Base-by-base conservation (phyloP, 2,329 filamentous ascomycete species). In the Aspergillus piperis region DNA sequence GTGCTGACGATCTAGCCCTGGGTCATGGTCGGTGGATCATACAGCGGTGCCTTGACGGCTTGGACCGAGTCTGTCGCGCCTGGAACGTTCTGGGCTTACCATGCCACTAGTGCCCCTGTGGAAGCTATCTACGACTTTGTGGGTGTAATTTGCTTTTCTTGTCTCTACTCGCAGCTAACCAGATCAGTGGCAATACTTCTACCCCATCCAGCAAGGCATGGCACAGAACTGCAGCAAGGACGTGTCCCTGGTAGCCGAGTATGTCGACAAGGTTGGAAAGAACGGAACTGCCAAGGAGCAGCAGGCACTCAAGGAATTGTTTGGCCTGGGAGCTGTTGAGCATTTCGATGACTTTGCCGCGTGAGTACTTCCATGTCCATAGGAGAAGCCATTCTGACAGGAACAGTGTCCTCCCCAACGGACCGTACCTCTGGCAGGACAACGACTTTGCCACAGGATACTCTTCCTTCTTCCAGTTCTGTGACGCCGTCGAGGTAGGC, bases 71-170 rank as follows among this genome's bases (percentile, higher is more conserved):
- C 80, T 11, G 73, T 81, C 2, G 73, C 78, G 1, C 83, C 84
- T 0, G 84, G 82, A 6, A 86, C 83, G 0, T 84, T 85, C 71
- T 87, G 84, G 84, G 84, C 84, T 1, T 86, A 86, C 63, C 83
- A 85, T 70, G 76, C 84, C 3, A 83, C 82, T 30, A 83, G 81
- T 68, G 85, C 81, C 0, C 82, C 83, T 0, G 83, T 87, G 1
- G 73, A 87, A 65, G 80, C 82, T 1, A 79, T 86, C 36, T 78
- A 80, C 23, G 77, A 87, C 70, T 86, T 82, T 67, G 76, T 78
- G 47, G 39, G 68, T 61, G 5, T n/a, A 0, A 5, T 15, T 15
- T 39, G 6, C 27, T 32, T 2, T 17, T 27, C 0, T 19, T 30
- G 6, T n/a, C 0, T 4, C 6, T 13, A 36, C 8, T 1, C 8